A percentile compares a stretch with the other conserved stretches of the same genome.
These are phyloP conservation scores for Pichia terricola DNA, from an alignment of 1,139 yeast species.

Conservation along the genomic window DNA sequence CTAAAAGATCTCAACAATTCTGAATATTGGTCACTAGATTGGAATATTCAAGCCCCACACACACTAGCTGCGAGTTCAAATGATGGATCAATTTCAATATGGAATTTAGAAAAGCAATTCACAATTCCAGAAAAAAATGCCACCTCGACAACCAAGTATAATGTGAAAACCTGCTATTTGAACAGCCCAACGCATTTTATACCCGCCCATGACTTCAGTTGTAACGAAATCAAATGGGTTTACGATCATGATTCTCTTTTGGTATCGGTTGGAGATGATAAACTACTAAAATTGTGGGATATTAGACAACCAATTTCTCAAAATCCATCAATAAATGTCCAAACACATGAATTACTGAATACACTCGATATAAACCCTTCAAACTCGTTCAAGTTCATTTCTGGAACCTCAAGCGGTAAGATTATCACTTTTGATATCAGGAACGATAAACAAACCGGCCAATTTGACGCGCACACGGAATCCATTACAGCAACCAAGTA, in stretches of 20 bases:
- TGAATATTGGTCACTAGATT: conserved; percentile 27
- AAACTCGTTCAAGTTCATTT: conserved; percentile 9
- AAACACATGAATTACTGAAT: conserved; percentile 31
- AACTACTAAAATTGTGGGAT: conserved; percentile 41
- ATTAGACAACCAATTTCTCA: conserved; percentile 25
- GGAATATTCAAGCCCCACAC: conserved; percentile 23
- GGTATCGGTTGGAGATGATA: conserved; percentile 49
- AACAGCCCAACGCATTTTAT: background rate
- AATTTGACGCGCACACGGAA: conserved; percentile 23
- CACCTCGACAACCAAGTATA: too few relatives aligned
- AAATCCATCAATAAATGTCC: conserved; percentile 11
- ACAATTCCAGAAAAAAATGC: background rate
- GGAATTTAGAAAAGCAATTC: conserved; percentile 23
- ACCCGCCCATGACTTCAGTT: conserved; percentile 31
- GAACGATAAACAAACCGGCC: background rate
- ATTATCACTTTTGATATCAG: conserved; percentile 4
- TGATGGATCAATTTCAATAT: conserved; percentile 26
- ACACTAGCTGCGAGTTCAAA: conserved; percentile 24
- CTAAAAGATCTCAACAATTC: conserved; percentile 19
- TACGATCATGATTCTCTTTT: conserved; percentile 50
- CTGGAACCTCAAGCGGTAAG: conserved; percentile 9
- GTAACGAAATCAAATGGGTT: conserved; percentile 57
- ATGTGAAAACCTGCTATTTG: too few relatives aligned
- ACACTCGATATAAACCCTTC: conserved; percentile 33
- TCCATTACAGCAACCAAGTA: conserved; percentile 67